A percentile compares a stretch with the other conserved stretches of the same genome.
These are phyloP conservation scores for Chlorella sp. DNA, from an alignment of 139 green algal genomes.

Conservation along the genomic window DNA sequence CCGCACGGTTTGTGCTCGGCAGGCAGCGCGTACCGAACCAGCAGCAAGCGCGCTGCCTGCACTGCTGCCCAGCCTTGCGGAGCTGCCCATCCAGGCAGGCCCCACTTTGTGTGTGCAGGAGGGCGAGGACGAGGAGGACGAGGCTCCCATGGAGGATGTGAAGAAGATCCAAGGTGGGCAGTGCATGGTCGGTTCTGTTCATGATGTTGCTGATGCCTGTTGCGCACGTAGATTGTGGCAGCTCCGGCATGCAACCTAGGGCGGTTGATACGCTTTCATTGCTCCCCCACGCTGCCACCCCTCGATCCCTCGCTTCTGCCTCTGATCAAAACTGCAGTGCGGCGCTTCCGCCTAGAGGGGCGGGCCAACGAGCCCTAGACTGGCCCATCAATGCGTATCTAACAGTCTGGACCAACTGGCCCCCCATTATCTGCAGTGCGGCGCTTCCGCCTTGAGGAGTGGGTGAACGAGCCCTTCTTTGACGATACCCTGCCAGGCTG, in stretches of 20 bases:
- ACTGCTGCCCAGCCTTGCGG: background rate
- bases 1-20: background rate
- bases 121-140: slow-evolving; percentile 52
- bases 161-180: slow-evolving; percentile 31
- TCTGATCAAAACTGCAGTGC: no score
- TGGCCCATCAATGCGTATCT: background rate
- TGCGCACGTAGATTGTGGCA: no score
- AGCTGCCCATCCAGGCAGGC: no score
- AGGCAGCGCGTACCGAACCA: background rate
- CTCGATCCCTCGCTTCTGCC: no score
- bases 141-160: slow-evolving; percentile 52
- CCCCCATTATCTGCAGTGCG: slow-evolving; percentile 35
- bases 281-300: background rate
- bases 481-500: slow-evolving; percentile 50
- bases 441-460: slow-evolving; percentile 59
- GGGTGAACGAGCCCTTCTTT: slow-evolving; percentile 67
- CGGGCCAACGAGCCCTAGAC: slow-evolving; percentile 64
- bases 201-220: no score
- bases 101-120: slow-evolving; percentile 4
- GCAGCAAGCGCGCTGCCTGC: background rate
- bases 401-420: background rate
- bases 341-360: slow-evolving; percentile 54
- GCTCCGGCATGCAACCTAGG: no score
- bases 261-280: no score
- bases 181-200: no score